These are phyloP conservation scores for Trichoderma simmonsii DNA, from an alignment of 2,329 filamentous ascomycete genomes.

Conservation along the genomic window DNA sequence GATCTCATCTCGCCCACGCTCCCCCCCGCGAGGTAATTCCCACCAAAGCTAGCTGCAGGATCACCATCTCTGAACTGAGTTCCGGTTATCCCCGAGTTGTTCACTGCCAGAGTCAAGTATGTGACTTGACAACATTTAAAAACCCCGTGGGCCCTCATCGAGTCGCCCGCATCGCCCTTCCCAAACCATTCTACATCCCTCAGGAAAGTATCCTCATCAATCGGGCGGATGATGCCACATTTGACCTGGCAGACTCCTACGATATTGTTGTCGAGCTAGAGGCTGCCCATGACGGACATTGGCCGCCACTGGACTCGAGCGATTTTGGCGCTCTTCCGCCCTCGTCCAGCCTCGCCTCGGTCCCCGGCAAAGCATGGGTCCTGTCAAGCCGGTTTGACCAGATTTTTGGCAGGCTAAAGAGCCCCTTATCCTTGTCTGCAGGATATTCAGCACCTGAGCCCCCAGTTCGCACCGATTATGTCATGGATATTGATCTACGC, in stretches of 20 bases:
- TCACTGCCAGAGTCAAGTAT: conserved; percentile 53
- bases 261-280: conserved; percentile 51
- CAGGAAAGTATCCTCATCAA: conserved; percentile 50
- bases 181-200: conserved; percentile 50
- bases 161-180: conserved; percentile 47
- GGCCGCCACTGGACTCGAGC: conserved; percentile 49
- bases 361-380: conserved; percentile 34
- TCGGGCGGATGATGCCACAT: conserved; percentile 44
- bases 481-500: conserved; percentile 48
- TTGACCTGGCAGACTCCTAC: conserved; percentile 50
- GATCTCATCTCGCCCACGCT: conserved; percentile 27
- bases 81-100: conserved; percentile 41
- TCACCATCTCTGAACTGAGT: conserved; percentile 37
- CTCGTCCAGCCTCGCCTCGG: conserved; percentile 23
- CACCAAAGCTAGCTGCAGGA: conserved; percentile 37
- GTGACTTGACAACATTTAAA: conserved; percentile 49
- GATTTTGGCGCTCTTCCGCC: conserved; percentile 31
- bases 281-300: conserved; percentile 46
- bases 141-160: conserved; percentile 45
- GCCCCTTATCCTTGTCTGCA: conserved; percentile 31
- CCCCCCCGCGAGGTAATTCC: conserved; percentile 32
- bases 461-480: conserved; percentile 40
- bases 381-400: conserved; percentile 41
- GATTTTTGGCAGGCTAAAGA: conserved; percentile 42
- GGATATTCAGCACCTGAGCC: conserved; percentile 26